Evolutionary conservation across 768 basidiomycete species (phyloP), one percentile per base, ranked within the genome.

Genomic region (Boletales sp.): DNA sequence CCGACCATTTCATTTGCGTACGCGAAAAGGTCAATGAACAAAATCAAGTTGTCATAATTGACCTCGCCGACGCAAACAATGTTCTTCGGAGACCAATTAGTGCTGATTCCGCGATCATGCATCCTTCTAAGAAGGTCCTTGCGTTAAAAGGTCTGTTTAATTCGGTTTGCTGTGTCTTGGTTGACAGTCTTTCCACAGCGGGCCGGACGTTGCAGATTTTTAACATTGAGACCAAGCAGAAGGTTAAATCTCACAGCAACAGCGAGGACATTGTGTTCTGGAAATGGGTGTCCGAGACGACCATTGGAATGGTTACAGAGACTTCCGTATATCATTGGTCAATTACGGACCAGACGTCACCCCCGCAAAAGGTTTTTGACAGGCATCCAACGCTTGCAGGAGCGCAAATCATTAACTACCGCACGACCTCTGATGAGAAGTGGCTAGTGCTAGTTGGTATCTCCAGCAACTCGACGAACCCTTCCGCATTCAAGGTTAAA

Each of bases 21-120:
- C 89, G 95, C 49, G 95, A 98, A 76, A 94, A 93, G 70, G 81
- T 92, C 64, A 86, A 88, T 62, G 94, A 94, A 56, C 86, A 91
- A 65, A 93, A 95, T 72, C 94, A 97, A 72, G 97, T 99, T 56
- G 95, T 97, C 67, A 98, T 99, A 66, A 89, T 99, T 66, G 95
- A 98, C 84, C 86, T 99, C 56, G 77, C 87, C 53, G 92, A 98
- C 70, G 92, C 94, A 62, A 97, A 97, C 75, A 91, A 95, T 86
- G 90, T 98, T 61, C 81, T 94, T 48, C 86, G 94, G 52, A 79
- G 94, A 59, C 94, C 94, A 54, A 98, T 99, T 64, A 88, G 90
- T 21, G 97, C 97, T n/a, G 97, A 99, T 68, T 92, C 91, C 35
- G 95, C 97, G 49, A 97, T 99, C 60, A 98, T 99, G 95, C 94